Conservation (phyloP, 257 asterid genomes). For the Solanum pimpinellifolium region DNA sequence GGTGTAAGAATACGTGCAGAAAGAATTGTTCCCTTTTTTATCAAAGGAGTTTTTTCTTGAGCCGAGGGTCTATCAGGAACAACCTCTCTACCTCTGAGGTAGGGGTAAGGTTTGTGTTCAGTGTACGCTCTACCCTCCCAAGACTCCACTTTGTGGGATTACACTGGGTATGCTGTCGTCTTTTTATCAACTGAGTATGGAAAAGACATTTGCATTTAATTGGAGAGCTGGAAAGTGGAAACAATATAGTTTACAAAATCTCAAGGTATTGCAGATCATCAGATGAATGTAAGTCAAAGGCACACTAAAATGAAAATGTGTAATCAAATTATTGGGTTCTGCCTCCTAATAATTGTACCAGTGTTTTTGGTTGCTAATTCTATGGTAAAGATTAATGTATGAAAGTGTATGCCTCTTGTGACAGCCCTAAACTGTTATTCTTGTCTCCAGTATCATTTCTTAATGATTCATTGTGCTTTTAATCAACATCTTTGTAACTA, state of each 20-base stretch:
- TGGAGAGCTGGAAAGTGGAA: not conserved
- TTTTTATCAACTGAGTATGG: not conserved
- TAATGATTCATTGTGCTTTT: not conserved
- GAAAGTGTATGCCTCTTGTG: not conserved
- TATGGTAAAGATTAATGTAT: not conserved
- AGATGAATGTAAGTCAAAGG: not conserved
- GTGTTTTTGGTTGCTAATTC: not conserved
- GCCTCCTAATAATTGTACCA: not conserved
- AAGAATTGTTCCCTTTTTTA: not conserved
- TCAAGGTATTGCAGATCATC: not conserved
- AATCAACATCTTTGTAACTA: not conserved
- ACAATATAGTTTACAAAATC: not conserved
- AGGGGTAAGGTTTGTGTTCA: not conserved
- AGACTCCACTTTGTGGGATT: not conserved
- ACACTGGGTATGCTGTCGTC: not conserved
- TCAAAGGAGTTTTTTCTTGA: not conserved
- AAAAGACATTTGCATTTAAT: not conserved
- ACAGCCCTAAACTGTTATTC: not conserved
- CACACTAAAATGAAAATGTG: not conserved
- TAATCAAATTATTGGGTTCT: not conserved
- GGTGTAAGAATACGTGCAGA: not conserved
- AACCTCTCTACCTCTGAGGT: not conserved
- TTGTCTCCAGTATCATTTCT: not conserved
- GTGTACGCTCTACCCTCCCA: not conserved
- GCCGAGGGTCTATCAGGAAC: not conserved